Base-by-base conservation (phyloP, 1,139 yeast genomes). In the Pichia kudriavzevii region DNA sequence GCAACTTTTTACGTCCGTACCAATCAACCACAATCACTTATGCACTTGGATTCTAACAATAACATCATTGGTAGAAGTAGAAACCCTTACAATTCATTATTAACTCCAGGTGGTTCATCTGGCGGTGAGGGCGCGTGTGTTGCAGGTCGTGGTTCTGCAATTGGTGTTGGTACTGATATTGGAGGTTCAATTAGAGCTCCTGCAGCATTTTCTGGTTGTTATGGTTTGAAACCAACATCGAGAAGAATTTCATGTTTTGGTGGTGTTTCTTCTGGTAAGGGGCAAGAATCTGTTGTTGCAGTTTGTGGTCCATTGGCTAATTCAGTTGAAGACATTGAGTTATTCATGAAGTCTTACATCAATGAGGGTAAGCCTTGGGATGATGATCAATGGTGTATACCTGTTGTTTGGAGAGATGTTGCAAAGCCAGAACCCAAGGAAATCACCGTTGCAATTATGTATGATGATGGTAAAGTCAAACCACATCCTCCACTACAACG, bases 141-240 rank as follows among this genome's bases (percentile, higher is more conserved):
- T 30, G 74, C 71, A 1, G 71, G 76, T 57, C 79, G 75, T 31
- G 85, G 79, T 9, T 72, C 83, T 21, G 65, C 73, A 2, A 44
- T 79, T 28, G 88, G 88, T 30, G 66, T 80, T 39, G 91, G 91
- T 14, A 70, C 82, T 27, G 93, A 81, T 56, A 79, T 81, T 47
- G 93, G 91, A 41, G 93, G 91, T 1, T 75, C 83, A 2, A 76
- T 81, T 44, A 69, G 91, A 52, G 76, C 70, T 7, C 93, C 91
- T 3, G 81, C 88, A 22, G 85, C 84, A 1, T 79, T 67, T 52
- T 69, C 77, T 31, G 85, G 85, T 17, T 57, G 71, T 40, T 72
- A 64, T 53, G 91, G 87, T 13, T 63, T 80, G 42, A 72, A 83
- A 57, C 88, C 88, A 28, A 66, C 84, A 7, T 62, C 79, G 4